phyloP scores from a whole-genome alignment of 164 flowering plant genomes.

The Stephania cephalantha region DNA sequence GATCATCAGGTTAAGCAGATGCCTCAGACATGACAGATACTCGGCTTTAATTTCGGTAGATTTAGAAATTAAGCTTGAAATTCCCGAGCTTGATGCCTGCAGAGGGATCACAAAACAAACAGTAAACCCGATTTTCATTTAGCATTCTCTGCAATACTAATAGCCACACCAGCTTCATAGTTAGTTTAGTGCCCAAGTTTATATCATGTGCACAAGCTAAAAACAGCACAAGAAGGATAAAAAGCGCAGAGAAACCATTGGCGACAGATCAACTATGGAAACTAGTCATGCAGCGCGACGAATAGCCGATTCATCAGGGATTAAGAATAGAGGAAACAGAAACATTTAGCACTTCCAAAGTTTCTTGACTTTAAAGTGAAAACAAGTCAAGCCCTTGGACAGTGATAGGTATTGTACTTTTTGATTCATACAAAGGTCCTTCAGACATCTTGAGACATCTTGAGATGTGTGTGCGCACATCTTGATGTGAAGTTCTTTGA shows the following conservation, averaged over 20 bases:
- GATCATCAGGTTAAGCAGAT: conserved; percentile 29
- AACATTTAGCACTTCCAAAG: not conserved
- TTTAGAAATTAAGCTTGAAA: conserved; percentile 16
- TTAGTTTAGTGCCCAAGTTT: not conserved
- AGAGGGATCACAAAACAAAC: conserved; percentile 2
- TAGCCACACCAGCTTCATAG: too few relatives aligned
- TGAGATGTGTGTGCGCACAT: too few relatives aligned
- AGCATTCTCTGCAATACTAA: too few relatives aligned
- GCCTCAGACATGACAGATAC: conserved; percentile 53
- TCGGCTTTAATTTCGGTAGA: conserved; percentile 37
- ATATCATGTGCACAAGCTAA: not conserved
- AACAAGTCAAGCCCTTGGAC: not conserved
- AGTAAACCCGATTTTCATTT: not conserved
- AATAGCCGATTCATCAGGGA: not conserved
- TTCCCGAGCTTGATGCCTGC: conserved; percentile 26
- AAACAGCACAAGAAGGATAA: not conserved
- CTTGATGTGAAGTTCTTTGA: too few relatives aligned
- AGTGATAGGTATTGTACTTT: too few relatives aligned
- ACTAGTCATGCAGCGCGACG: not conserved
- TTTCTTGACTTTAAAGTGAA: not conserved
- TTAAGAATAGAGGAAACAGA: not conserved
- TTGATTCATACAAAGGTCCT: too few relatives aligned
- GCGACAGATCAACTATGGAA: too few relatives aligned
- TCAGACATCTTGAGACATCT: too few relatives aligned
- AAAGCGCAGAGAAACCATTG: too few relatives aligned